Evolutionary conservation across 192 early-diverging fungal genomes (phyloP).

Genomic region (Coemansia interrupta): DNA sequence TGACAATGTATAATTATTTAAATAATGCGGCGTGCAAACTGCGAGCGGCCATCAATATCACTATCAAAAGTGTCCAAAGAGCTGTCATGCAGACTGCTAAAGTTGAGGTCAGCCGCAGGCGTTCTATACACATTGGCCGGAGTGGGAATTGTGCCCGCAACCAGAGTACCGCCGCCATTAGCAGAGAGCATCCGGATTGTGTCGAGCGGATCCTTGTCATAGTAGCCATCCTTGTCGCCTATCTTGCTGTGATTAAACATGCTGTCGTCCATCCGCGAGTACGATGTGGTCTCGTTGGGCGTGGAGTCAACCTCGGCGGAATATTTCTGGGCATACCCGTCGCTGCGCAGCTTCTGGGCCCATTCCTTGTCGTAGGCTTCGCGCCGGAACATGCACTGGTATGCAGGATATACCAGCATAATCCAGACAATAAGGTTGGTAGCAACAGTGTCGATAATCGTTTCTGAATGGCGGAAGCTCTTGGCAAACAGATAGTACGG

Average conservation of each 20-base stretch:
- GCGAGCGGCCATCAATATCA: neutral
- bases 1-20: conserved; percentile 3
- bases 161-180: conserved; percentile 14
- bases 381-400: conserved; percentile 17
- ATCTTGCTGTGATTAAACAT: conserved; percentile 10
- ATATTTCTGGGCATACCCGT: conserved; percentile 18
- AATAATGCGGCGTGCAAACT: conserved; percentile 13
- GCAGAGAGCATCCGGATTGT: conserved; percentile 17
- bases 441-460: conserved; percentile 12
- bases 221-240: conserved; percentile 3
- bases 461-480: conserved; percentile 14
- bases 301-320: conserved; percentile 5
- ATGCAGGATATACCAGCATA: conserved; percentile 24
- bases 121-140: conserved; percentile 5
- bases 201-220: conserved; percentile 16
- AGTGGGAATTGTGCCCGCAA: neutral
- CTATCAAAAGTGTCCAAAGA: conserved; percentile 11
- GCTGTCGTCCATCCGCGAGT: conserved; percentile 14
- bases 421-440: conserved; percentile 17
- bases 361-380: conserved; percentile 24
- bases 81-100: conserved; percentile 1
- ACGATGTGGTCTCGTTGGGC: conserved; percentile 4
- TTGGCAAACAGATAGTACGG: conserved; percentile 23
- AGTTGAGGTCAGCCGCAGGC: conserved; percentile 5
- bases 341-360: conserved; percentile 21